phyloP scores from a whole-genome alignment of 768 basidiomycete genomes.

The Collybia sp. region DNA sequence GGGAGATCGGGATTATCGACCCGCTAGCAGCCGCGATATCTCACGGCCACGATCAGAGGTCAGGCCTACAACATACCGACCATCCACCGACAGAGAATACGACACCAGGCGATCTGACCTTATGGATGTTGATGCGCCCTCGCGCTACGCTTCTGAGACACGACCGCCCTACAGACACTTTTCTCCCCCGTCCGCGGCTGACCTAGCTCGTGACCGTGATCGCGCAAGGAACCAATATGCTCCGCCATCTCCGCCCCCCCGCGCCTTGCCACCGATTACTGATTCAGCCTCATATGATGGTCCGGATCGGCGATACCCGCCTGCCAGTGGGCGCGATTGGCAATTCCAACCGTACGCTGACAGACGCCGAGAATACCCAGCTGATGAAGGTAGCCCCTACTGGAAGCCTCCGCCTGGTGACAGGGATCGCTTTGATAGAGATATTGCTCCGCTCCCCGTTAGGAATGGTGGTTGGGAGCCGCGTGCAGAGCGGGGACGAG shows the following conservation, averaged over 20 bases:
- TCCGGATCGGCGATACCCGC: slow-evolving; percentile 24
- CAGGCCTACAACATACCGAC: slow-evolving; percentile 25
- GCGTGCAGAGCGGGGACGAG: slow-evolving; percentile 36
- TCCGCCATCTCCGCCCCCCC: slow-evolving; percentile 19
- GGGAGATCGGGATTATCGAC: slow-evolving; percentile 20
- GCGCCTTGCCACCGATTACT: slow-evolving; percentile 13
- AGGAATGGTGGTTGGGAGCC: slow-evolving; percentile 32
- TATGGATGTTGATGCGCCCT: slow-evolving; percentile 26
- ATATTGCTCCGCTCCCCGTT: slow-evolving; percentile 18
- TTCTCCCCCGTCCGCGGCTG: slow-evolving; percentile 26
- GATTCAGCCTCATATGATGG: slow-evolving; percentile 25
- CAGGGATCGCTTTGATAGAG: slow-evolving; percentile 34
- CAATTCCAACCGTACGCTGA: slow-evolving; percentile 16
- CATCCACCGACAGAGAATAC: slow-evolving; percentile 30
- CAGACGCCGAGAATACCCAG: slow-evolving; percentile 23
- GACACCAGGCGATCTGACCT: slow-evolving; percentile 32
- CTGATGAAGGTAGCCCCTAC: slow-evolving; percentile 31
- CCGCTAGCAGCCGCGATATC: slow-evolving; percentile 11
- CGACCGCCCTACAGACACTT: slow-evolving; percentile 21
- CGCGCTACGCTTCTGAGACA: slow-evolving; percentile 28
- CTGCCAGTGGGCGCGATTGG: slow-evolving; percentile 22
- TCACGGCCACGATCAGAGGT: slow-evolving; percentile 27
- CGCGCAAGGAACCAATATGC: slow-evolving; percentile 26
- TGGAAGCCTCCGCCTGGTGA: slow-evolving; percentile 25
- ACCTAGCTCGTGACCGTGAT: slow-evolving; percentile 26